Base-by-base conservation (phyloP, 148 eudicot species). In the Agrostemma githago region DNA sequence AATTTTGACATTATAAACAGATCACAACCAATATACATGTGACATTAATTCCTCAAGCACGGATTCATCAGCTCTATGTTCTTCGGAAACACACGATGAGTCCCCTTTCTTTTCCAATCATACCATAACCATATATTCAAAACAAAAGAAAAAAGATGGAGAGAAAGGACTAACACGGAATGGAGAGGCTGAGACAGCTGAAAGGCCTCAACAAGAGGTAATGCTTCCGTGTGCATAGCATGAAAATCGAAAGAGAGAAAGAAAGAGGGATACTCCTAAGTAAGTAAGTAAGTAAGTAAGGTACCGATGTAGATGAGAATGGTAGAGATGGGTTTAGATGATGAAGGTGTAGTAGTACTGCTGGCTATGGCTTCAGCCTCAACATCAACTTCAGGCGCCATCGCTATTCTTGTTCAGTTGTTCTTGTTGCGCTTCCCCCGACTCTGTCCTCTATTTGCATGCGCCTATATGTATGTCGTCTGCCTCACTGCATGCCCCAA, bases 191-290 rank as follows among this genome's bases (percentile, higher is more conserved):
- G 79, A 5, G 63, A 63, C 20, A 88, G 89, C 75, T 88, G 73
- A 72, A 88, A 88, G 79, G 79, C 76, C 64, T 76, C 78, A 4
- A 88, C 92, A 41, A 88, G 63, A 62, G 88, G 86, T 9, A 73
- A 75, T 46, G 92, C 89, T 80, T 88, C 92, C 42, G 88, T 78
- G 65, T 83, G 92, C 89, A 88, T 88, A 76, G 89, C 89, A 26
- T 86, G 83, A n/a, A 57, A 57, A 61, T 51, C 6, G 12, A 21
- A 39, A 62, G 34, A 1, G 5, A 26, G 66, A 34, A 38, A 62
- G 66, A 26, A 26, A 26, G 34, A 26, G 34, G 1, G 34, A 26
- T 26, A 26, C 1, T 26, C n/a, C n/a, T n/a, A n/a, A n/a, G n/a
- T n/a, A n/a, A n/a, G n/a, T n/a, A n/a, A n/a, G n/a, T n/a, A n/a